Conservation (phyloP, 164 flowering plant genomes). For the Magnolia officinalis region DNA sequence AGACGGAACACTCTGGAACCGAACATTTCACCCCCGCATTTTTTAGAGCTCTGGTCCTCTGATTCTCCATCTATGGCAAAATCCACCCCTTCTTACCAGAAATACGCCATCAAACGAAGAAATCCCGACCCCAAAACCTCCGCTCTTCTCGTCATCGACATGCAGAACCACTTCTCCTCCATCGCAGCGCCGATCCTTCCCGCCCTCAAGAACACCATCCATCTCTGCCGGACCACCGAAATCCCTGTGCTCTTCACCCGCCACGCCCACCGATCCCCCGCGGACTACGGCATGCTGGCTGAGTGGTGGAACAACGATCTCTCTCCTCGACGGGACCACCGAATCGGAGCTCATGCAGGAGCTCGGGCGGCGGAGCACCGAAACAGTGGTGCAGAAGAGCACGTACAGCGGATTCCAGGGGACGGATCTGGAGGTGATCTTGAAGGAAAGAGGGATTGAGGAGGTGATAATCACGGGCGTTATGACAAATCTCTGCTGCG, state of each 20-base stretch:
- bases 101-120: conserved; percentile 43
- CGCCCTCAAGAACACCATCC: conserved; percentile 46
- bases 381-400: conserved; percentile 56
- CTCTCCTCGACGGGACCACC: conserved; percentile 56
- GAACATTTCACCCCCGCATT: too few species aligned
- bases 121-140: conserved; percentile 54
- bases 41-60: too few species aligned
- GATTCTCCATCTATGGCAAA: neutral
- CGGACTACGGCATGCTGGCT: conserved; percentile 51
- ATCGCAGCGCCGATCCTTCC: conserved; percentile 59
- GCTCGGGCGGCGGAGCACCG: conserved; percentile 26
- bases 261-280: conserved; percentile 58
- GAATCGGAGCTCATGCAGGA: conserved; percentile 52
- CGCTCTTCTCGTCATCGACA: conserved; percentile 65
- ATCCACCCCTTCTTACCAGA: conserved; percentile 30
- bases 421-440: conserved; percentile 48
- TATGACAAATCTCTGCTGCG: conserved; percentile 84
- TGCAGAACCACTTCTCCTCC: conserved; percentile 67
- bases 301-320: conserved; percentile 72
- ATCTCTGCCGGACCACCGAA: conserved; percentile 50
- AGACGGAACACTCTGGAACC: too few species aligned
- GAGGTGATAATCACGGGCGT: conserved; percentile 72
- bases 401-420: conserved; percentile 66
- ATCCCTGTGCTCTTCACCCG: conserved; percentile 78
- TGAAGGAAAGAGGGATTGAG: conserved; percentile 47